Conservation (phyloP, 805 yeast genomes). For the Pachysolen tannophilus region DNA sequence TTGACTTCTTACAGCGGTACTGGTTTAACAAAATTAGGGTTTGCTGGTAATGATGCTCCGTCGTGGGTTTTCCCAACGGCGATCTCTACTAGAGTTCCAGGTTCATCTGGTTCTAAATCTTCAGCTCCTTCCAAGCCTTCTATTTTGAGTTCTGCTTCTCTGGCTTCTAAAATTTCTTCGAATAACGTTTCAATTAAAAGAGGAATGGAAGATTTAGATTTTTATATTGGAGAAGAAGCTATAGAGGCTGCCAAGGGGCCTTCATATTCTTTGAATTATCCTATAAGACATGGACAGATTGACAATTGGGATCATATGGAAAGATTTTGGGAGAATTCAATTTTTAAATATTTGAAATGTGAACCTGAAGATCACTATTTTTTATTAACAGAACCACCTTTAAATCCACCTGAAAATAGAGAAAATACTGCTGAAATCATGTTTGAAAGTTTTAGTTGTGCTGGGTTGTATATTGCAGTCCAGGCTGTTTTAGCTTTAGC, state of each 20-base stretch:
- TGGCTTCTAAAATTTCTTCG: conserved; percentile 11
- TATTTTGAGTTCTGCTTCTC: conserved; percentile 26
- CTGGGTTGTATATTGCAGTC: conserved; percentile 96
- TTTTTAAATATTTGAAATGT: conserved; percentile 91
- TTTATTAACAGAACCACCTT: conserved; percentile 93
- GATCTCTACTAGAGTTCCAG: conserved; percentile 65
- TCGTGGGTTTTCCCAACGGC: conserved; percentile 97
- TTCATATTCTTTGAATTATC: conserved; percentile 78
- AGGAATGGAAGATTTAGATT: conserved; percentile 91
- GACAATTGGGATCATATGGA: conserved; percentile 99
- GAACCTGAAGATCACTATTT: conserved; percentile 99
- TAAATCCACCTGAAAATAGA: conserved; percentile 99
- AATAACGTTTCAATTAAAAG: conserved; percentile 56
- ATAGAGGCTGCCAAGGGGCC: conserved; percentile 86
- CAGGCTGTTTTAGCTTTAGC: conserved; percentile 98
- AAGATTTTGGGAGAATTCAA: conserved; percentile 96
- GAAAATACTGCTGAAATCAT: conserved; percentile 98
- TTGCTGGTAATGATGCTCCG: conserved; percentile 98
- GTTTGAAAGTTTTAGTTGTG: conserved; percentile 98
- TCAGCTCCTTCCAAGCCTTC: conserved; percentile 40
- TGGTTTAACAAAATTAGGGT: conserved; percentile 93
- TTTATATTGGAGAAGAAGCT: conserved; percentile 95
- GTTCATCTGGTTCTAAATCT: conserved; percentile 28
- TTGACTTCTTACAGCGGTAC: conserved; percentile 64
- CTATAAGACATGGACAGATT: conserved; percentile 95